These are phyloP conservation scores for Pseudopithomyces chartarum DNA, from an alignment of 2,329 filamentous ascomycete species.

Conservation along the genomic window DNA sequence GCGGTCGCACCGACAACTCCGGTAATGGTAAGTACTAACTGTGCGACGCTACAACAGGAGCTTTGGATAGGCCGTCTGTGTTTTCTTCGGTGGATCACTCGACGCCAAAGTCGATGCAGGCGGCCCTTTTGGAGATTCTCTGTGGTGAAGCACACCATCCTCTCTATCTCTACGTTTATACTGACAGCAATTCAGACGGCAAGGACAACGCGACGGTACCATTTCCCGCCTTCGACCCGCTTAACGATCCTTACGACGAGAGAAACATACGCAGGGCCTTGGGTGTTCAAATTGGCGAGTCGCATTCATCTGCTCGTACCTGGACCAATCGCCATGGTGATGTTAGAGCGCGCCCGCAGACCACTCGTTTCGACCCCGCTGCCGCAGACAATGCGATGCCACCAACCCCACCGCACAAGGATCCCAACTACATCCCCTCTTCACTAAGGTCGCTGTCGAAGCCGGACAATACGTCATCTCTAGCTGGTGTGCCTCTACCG, in stretches of 20 bases:
- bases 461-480: not conserved
- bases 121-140: no score
- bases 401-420: slow-evolving; percentile 25
- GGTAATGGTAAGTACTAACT: not conserved
- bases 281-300: not conserved
- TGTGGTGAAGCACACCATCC: no score
- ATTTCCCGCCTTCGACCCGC: not conserved
- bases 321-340: slow-evolving; percentile 23
- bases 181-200: no score
- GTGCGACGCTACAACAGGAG: not conserved
- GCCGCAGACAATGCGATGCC: slow-evolving; percentile 25
- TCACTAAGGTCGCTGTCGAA: not conserved
- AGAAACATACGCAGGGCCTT: slow-evolving; percentile 18
- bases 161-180: no score
- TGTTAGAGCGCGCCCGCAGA: slow-evolving; percentile 22
- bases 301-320: slow-evolving; percentile 14
- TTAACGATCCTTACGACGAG: slow-evolving; percentile 10
- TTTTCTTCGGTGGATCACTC: no score
- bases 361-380: slow-evolving; percentile 21
- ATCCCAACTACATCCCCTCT: not conserved
- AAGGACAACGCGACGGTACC: no score
- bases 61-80: not conserved
- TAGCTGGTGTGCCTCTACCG: not conserved
- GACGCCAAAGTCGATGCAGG: no score
- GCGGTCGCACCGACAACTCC: not conserved